phyloP scores from a whole-genome alignment of 148 eudicot genomes.

The Dianthus caryophyllus region DNA sequence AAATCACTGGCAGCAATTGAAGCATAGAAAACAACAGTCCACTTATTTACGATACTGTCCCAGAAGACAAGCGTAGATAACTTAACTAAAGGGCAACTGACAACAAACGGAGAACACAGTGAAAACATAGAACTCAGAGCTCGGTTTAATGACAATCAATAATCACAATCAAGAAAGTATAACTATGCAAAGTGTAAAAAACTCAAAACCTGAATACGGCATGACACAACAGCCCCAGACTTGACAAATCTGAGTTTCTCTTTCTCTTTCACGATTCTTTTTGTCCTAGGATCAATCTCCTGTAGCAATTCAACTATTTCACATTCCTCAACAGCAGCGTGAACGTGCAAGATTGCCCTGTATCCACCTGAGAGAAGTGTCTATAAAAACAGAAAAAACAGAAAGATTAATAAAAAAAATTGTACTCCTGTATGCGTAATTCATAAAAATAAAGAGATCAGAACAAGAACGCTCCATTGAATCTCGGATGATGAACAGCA shows the following conservation, averaged over 20 bases:
- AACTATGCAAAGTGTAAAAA: neutral
- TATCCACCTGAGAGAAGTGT: slow-evolving; percentile 94
- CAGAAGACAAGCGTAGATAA: neutral
- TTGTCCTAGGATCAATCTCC: slow-evolving; percentile 79
- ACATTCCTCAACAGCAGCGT: slow-evolving; percentile 88
- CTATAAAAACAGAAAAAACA: slow-evolving; percentile 23
- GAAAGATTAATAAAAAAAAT: neutral
- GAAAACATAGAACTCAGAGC: neutral
- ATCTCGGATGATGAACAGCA: neutral
- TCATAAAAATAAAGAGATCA: neutral
- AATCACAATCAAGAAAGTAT: too few species aligned
- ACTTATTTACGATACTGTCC: neutral
- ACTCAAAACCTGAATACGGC: slow-evolving; percentile 78
- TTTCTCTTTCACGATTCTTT: slow-evolving; percentile 70
- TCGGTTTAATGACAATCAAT: neutral
- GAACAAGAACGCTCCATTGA: neutral
- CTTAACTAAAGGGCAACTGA: neutral
- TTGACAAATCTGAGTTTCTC: slow-evolving; percentile 86
- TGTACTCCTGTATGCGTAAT: neutral
- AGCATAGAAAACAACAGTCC: neutral
- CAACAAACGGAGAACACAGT: neutral
- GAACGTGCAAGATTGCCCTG: slow-evolving; percentile 92
- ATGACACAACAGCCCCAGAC: slow-evolving; percentile 63
- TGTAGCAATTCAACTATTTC: slow-evolving; percentile 77
- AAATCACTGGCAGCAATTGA: neutral